phyloP scores from a whole-genome alignment of 441 rosid species.

The Populus hybrid region DNA sequence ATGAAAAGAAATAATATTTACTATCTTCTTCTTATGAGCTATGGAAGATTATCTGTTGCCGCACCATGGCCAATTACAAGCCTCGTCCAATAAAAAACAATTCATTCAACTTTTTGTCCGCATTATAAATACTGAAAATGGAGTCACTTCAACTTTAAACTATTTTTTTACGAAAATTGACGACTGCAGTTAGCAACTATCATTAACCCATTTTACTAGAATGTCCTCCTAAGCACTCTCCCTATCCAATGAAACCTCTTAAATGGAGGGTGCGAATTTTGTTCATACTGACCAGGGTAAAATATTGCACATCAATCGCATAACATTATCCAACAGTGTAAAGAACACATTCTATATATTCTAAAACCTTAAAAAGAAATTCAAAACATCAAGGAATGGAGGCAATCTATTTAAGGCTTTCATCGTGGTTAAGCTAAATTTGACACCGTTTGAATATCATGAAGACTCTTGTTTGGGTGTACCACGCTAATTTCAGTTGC shows the following conservation, averaged over 20 bases:
- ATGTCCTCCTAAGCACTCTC: too few species aligned
- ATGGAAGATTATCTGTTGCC: too few species aligned
- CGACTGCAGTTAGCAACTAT: too few species aligned
- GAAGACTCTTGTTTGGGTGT: neutral
- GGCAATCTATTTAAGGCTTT: neutral
- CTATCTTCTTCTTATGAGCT: too few species aligned
- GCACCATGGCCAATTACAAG: too few species aligned
- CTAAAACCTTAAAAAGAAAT: neutral
- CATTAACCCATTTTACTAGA: too few species aligned
- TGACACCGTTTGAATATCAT: neutral
- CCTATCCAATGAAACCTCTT: neutral
- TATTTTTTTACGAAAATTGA: too few species aligned
- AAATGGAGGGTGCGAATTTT: neutral
- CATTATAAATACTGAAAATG: too few species aligned
- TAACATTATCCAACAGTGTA: neutral
- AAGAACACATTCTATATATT: neutral
- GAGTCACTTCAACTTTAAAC: too few species aligned
- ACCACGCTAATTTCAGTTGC: slow-evolving; percentile 23
- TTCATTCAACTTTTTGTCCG: too few species aligned
- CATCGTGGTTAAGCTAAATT: slow-evolving; percentile 1
- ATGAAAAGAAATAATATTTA: too few species aligned
- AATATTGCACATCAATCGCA: neutral
- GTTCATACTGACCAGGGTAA: neutral
- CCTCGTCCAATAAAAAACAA: too few species aligned
- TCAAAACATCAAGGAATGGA: neutral